Evolutionary conservation across 495 filamentous ascomycete species (phyloP).

Genomic region (Podospora pseudoanserina): DNA sequence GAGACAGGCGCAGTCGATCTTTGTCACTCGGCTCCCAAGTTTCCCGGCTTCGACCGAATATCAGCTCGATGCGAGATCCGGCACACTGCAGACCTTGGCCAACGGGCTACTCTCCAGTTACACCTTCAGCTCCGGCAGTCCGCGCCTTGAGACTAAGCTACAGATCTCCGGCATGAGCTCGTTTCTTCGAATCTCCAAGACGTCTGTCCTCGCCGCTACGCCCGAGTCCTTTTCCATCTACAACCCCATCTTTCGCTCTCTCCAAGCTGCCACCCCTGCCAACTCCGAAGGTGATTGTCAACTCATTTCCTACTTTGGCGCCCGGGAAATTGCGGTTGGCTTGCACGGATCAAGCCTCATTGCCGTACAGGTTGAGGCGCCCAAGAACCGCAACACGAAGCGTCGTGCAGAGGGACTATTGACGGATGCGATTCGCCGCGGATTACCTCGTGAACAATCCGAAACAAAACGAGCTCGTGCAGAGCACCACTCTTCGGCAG

Average conservation of each 20-base stretch:
- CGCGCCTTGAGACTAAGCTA: slow-evolving; percentile 41
- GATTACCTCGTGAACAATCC: slow-evolving; percentile 31
- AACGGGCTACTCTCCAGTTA: slow-evolving; percentile 46
- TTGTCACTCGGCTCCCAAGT: slow-evolving; percentile 28
- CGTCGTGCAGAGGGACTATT: slow-evolving; percentile 63
- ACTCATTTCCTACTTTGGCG: slow-evolving; percentile 60
- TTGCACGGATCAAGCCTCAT: slow-evolving; percentile 54
- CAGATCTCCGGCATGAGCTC: slow-evolving; percentile 39
- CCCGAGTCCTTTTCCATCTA: slow-evolving; percentile 49
- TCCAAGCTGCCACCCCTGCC: slow-evolving; percentile 53
- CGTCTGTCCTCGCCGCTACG: slow-evolving; percentile 47
- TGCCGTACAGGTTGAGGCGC: slow-evolving; percentile 61
- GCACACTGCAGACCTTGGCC: slow-evolving; percentile 51
- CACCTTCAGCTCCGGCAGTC: slow-evolving; percentile 48
- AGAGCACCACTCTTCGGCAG: slow-evolving; percentile 21
- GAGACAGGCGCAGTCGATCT: slow-evolving; percentile 26
- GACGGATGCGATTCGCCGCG: slow-evolving; percentile 68
- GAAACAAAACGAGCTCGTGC: slow-evolving; percentile 12
- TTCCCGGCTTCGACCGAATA: slow-evolving; percentile 29
- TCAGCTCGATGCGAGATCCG: slow-evolving; percentile 54
- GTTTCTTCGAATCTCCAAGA: slow-evolving; percentile 51
- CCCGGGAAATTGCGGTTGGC: slow-evolving; percentile 59
- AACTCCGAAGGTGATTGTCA: slow-evolving; percentile 31
- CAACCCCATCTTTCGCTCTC: slow-evolving; percentile 63
- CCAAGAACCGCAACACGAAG: slow-evolving; percentile 55